Conservation (phyloP, 176 grass and related monocot genomes). For the Cenchrus purpureus region DNA sequence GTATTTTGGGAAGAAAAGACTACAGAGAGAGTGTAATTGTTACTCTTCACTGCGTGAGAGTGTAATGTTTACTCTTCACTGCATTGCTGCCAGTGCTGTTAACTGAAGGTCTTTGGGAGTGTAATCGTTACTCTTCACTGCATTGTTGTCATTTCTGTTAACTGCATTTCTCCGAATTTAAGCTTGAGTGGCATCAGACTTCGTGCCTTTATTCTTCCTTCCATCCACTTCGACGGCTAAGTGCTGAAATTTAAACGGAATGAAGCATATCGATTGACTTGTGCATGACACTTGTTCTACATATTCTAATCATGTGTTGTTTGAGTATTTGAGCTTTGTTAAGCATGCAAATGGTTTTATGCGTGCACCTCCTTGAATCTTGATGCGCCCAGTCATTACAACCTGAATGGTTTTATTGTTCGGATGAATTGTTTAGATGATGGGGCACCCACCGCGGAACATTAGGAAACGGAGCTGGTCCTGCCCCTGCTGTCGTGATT, state of each 20-base stretch:
- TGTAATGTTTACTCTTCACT: not conserved
- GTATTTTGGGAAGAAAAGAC: not conserved
- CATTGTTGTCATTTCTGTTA: slow-evolving; percentile 10
- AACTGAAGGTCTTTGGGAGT: not conserved
- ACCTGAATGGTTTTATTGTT: not conserved
- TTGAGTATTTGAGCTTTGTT: not conserved
- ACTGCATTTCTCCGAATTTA: slow-evolving; percentile 18
- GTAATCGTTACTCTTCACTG: not conserved
- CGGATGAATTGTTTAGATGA: not conserved
- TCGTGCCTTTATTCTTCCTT: not conserved
- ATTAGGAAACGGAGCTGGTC: too few relatives aligned
- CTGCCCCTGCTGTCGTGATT: not conserved
- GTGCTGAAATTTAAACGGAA: slow-evolving; percentile 8
- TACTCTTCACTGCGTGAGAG: not conserved
- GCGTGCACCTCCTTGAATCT: not conserved
- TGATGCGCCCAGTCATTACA: not conserved
- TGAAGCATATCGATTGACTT: not conserved
- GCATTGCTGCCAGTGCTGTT: too few relatives aligned
- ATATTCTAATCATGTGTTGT: not conserved
- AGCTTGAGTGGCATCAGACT: not conserved
- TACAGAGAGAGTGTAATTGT: not conserved
- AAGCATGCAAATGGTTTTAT: not conserved
- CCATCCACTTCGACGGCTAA: not conserved
- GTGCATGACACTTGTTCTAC: not conserved
- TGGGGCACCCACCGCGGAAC: not conserved